These are phyloP conservation scores for Scheffersomyces parashehatae DNA, from an alignment of 1,139 yeast genomes.

Conservation along the genomic window DNA sequence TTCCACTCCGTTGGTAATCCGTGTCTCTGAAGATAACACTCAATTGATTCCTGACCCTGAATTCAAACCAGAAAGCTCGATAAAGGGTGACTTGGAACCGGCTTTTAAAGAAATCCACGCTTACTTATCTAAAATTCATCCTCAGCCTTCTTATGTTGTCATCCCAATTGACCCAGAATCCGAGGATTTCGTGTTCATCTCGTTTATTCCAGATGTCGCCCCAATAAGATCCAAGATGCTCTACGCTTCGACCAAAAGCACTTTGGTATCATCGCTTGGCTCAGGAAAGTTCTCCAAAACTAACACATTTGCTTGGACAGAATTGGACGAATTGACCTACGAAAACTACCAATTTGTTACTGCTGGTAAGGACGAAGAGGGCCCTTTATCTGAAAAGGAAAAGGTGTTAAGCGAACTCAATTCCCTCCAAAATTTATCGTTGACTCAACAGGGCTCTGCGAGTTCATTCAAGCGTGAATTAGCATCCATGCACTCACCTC, in stretches of 20 bases:
- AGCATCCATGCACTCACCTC: conserved; percentile 34
- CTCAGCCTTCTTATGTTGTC: conserved; percentile 63
- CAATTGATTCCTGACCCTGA: conserved; percentile 39
- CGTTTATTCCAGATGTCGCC: conserved; percentile 86
- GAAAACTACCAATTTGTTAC: conserved; percentile 41
- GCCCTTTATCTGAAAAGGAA: conserved; percentile 66
- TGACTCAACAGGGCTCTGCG: conserved; percentile 16
- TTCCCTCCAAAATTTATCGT: conserved; percentile 31
- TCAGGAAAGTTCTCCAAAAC: conserved; percentile 57
- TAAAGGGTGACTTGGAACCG: conserved; percentile 25
- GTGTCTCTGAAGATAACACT: conserved; percentile 47
- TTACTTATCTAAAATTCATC: conserved; percentile 35
- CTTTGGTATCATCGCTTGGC: conserved; percentile 72
- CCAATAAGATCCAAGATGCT: conserved; percentile 86
- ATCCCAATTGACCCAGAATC: conserved; percentile 37
- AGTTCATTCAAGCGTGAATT: conserved; percentile 27
- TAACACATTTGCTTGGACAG: conserved; percentile 55
- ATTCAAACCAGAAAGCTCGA: conserved; percentile 6
- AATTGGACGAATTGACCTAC: conserved; percentile 57
- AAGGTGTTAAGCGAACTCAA: conserved; percentile 48
- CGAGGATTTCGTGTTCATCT: conserved; percentile 55
- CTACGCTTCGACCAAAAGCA: conserved; percentile 86
- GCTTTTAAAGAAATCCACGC: conserved; percentile 39
- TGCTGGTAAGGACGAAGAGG: conserved; percentile 32
- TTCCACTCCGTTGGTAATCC: conserved; percentile 34